phyloP scores from a whole-genome alignment of 2,329 filamentous ascomycete species.

The Trichoderma semiorbis region DNA sequence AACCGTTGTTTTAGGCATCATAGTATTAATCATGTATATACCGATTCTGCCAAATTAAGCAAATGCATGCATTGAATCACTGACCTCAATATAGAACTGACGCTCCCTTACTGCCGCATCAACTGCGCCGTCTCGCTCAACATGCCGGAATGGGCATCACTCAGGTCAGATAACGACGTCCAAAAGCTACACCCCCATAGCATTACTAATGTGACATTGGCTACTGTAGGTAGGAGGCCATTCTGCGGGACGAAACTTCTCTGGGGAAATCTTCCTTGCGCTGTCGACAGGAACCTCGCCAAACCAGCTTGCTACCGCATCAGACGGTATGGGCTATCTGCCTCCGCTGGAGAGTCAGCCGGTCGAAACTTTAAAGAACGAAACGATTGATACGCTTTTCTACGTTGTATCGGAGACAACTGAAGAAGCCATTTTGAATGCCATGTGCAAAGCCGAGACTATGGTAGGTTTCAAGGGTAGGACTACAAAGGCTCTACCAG shows the following conservation, averaged over 20 bases:
- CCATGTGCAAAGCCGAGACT: neutral
- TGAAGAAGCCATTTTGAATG: neutral
- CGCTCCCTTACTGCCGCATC: neutral
- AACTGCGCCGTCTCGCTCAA: neutral
- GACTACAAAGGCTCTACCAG: neutral
- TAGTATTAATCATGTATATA: neutral
- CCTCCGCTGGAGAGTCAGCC: neutral
- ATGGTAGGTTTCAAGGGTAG: neutral
- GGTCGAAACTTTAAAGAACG: neutral
- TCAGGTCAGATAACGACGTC: neutral
- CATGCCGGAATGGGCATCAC: conserved; percentile 1
- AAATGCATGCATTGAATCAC: neutral
- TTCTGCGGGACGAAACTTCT: neutral
- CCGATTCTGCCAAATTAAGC: neutral
- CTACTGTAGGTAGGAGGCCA: neutral
- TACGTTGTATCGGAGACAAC: neutral
- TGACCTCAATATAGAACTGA: neutral
- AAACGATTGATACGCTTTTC: neutral
- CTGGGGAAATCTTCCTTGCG: neutral
- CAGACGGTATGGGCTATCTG: neutral
- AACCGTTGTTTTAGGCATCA: neutral
- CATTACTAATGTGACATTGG: neutral
- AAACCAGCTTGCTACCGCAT: neutral
- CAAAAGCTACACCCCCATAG: neutral
- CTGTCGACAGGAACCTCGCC: neutral